A percentile compares a stretch with the other conserved stretches of the same genome.
Conservation (phyloP, 2,329 filamentous ascomycete genomes). For the Aspergillaceae sp. region DNA sequence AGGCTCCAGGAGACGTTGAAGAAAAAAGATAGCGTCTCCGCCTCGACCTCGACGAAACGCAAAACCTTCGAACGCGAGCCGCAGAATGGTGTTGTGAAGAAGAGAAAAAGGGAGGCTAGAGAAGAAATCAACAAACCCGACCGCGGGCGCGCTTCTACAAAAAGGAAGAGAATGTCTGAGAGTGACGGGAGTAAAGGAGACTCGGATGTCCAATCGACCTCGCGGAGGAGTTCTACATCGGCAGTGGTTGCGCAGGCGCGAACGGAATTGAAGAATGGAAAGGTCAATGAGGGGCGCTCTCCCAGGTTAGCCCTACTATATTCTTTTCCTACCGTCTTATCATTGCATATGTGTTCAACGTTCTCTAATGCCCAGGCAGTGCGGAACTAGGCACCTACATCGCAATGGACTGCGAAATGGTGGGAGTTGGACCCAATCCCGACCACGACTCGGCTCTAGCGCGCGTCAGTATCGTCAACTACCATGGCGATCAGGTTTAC, state of each 20-base stretch:
- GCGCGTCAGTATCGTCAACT: slow-evolving; percentile 84
- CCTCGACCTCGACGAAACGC: slow-evolving; percentile 21
- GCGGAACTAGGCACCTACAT: slow-evolving; percentile 80
- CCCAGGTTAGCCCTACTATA: slow-evolving; percentile 23
- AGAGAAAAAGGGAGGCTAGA: slow-evolving; percentile 18
- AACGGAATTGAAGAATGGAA: slow-evolving; percentile 37
- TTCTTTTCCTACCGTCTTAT: slow-evolving; percentile 8
- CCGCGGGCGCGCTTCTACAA: slow-evolving; percentile 11
- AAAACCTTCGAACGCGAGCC: slow-evolving; percentile 25
- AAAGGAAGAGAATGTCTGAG: slow-evolving; percentile 28
- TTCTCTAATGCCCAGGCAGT: slow-evolving; percentile 31
- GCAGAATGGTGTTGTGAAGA: slow-evolving; percentile 25
- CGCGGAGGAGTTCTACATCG: slow-evolving; percentile 50
- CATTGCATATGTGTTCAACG: neutral
- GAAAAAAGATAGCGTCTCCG: slow-evolving; percentile 18
- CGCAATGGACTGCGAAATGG: slow-evolving; percentile 96
- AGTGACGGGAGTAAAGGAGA: slow-evolving; percentile 27
- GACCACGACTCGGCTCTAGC: slow-evolving; percentile 68
- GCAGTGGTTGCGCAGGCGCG: slow-evolving; percentile 39
- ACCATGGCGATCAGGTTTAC: slow-evolving; percentile 84
- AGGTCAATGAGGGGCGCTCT: slow-evolving; percentile 56
- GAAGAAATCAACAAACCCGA: slow-evolving; percentile 17
- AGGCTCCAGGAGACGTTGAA: slow-evolving; percentile 41
- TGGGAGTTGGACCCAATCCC: slow-evolving; percentile 61
- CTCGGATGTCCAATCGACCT: slow-evolving; percentile 53